Conservation (phyloP, 345 rosid genomes). For the Arabidopsis thaliana region DNA sequence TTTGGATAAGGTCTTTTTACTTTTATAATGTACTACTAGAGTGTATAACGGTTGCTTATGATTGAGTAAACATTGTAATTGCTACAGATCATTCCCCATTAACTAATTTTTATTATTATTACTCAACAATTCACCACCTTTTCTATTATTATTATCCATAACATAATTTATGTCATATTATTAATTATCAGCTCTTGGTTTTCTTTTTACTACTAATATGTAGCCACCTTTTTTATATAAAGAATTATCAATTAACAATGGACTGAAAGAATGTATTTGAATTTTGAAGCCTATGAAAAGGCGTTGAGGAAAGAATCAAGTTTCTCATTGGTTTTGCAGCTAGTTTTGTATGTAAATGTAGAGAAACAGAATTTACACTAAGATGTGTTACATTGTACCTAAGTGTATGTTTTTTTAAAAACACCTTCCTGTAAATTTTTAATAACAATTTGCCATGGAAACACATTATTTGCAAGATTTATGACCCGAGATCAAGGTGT, state of each 20-base stretch:
- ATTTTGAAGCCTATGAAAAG: not conserved
- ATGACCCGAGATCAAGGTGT: not conserved
- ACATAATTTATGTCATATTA: constrained; percentile 19
- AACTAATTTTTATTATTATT: constrained; percentile 25
- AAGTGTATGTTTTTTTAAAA: not conserved
- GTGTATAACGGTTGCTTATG: constrained; percentile 40
- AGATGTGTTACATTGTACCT: not conserved
- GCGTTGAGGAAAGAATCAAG: constrained; percentile 7
- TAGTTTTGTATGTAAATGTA: no score
- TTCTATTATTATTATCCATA: constrained; percentile 31
- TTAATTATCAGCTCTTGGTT: constrained; percentile 10
- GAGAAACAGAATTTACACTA: no score
- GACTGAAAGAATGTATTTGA: constrained; percentile 1
- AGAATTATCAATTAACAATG: constrained; percentile 15
- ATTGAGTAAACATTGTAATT: constrained; percentile 38
- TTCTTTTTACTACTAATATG: not conserved
- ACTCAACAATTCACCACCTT: constrained; percentile 32
- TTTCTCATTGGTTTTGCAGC: constrained; percentile 3
- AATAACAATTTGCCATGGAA: not conserved
- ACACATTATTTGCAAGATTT: not conserved
- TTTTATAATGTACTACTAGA: constrained; percentile 9
- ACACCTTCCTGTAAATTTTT: not conserved
- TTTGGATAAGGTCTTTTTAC: constrained; percentile 34
- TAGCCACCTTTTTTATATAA: constrained; percentile 30
- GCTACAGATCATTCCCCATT: constrained; percentile 46